Percentiles rank a stretch among this genome's conserved stretches.
Conservation (phyloP, 139 green algal genomes). For the Auxenochlorella protothecoides region DNA sequence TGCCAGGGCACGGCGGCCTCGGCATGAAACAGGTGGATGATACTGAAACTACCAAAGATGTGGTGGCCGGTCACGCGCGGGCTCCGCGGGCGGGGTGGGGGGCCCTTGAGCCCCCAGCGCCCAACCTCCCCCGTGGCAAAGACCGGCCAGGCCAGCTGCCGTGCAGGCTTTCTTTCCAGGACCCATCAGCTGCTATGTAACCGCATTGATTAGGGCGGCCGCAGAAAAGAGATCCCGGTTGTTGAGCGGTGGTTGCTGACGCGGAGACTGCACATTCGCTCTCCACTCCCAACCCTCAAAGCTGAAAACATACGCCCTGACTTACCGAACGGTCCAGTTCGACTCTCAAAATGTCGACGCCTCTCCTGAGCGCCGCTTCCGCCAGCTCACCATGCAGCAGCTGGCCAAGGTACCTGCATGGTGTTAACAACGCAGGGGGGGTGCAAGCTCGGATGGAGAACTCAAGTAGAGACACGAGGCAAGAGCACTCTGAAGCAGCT, state of each 20-base stretch:
- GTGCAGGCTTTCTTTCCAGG: background rate
- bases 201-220: background rate
- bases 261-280: too few species aligned
- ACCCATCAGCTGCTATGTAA: conserved; percentile 6
- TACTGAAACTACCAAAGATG: too few species aligned
- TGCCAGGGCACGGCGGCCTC: too few species aligned
- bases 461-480: background rate
- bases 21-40: too few species aligned
- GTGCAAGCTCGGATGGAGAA: background rate
- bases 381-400: conserved; percentile 31
- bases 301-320: background rate
- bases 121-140: too few species aligned
- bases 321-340: conserved; percentile 21
- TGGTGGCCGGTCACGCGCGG: too few species aligned
- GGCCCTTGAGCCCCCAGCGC: too few species aligned
- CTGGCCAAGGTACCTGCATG: conserved; percentile 67
- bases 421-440: background rate
- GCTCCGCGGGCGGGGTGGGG: too few species aligned
- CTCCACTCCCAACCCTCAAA: too few species aligned
- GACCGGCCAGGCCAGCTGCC: too few species aligned
- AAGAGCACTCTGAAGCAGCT: background rate
- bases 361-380: conserved; percentile 14
- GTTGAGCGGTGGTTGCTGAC: background rate
- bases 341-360: conserved; percentile 32
- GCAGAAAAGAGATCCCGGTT: conserved; percentile 10